Percentiles rank a stretch among this genome's conserved stretches.
phyloP scores from a whole-genome alignment of 306 rosid species.

The Pyrus pyrifolia region DNA sequence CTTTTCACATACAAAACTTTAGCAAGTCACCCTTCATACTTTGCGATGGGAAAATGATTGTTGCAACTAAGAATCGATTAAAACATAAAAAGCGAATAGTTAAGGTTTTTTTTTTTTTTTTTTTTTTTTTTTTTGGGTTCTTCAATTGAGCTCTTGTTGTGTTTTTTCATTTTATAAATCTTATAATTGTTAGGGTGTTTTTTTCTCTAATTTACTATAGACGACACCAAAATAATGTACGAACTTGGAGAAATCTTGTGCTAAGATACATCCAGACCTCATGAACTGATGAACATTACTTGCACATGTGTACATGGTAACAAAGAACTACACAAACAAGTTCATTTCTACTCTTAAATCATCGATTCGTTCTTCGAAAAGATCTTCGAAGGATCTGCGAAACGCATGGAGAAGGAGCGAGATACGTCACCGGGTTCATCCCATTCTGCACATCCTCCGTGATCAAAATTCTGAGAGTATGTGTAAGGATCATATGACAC shows the following conservation, averaged over 20 bases:
- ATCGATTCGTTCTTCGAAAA: constrained; percentile 11
- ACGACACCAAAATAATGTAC: too few relatives aligned
- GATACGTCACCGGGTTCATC: constrained; percentile 14
- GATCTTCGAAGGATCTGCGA: constrained; percentile 43
- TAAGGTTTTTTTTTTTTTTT: too few relatives aligned
- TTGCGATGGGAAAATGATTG: too few relatives aligned
- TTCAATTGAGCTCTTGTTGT: too few relatives aligned
- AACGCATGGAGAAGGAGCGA: constrained; percentile 46
- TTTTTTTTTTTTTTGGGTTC: too few relatives aligned
- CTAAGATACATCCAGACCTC: background rate
- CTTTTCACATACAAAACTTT: background rate
- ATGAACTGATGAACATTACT: background rate
- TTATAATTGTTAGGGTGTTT: too few relatives aligned
- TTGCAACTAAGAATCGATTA: too few relatives aligned
- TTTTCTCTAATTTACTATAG: too few relatives aligned
- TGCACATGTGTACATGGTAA: background rate
- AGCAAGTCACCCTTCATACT: background rate
- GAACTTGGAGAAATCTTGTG: too few relatives aligned
- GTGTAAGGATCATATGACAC: constrained; percentile 39
- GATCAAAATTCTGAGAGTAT: constrained; percentile 59
- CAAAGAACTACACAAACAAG: background rate
- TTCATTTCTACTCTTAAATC: background rate
- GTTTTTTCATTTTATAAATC: too few relatives aligned
- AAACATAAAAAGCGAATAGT: too few relatives aligned
- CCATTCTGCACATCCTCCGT: too few relatives aligned